These are phyloP conservation scores for Phialocephala sp. DNA, from an alignment of 2,329 filamentous ascomycete species.

Conservation along the genomic window DNA sequence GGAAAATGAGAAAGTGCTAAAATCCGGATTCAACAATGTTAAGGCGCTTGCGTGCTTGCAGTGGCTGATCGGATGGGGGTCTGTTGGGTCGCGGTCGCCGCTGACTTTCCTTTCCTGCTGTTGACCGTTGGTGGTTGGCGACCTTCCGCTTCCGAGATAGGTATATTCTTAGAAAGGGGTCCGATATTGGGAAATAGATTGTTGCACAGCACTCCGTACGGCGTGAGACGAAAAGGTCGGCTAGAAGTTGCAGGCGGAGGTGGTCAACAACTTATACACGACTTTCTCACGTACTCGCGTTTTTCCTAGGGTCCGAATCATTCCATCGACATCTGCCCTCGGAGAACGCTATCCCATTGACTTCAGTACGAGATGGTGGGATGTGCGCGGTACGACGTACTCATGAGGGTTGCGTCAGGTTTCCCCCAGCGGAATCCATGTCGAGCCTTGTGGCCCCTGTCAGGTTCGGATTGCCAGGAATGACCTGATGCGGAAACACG, in stretches of 20 bases:
- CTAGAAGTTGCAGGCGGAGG: not conserved
- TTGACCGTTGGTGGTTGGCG: not conserved
- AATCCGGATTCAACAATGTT: conserved; percentile 4
- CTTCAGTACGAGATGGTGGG: not conserved
- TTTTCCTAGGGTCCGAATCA: not conserved
- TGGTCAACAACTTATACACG: not conserved
- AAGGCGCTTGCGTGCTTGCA: not conserved
- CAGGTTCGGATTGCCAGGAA: not conserved
- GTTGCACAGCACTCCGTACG: not conserved
- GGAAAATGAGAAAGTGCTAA: not conserved
- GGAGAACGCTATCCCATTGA: conserved; percentile 1
- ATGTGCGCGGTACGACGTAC: not conserved
- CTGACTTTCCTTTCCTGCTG: not conserved
- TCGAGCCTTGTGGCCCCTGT: not conserved
- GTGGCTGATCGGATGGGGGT: not conserved
- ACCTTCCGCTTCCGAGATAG: conserved; percentile 3
- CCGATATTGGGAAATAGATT: not conserved
- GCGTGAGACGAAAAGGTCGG: not conserved
- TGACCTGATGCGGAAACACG: conserved; percentile 3
- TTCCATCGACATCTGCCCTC: not conserved
- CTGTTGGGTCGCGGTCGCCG: not conserved
- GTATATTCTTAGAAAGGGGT: not conserved
- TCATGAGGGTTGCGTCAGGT: conserved; percentile 8
- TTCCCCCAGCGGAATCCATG: not conserved
- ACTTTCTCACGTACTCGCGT: not conserved